A percentile compares a stretch with the other conserved stretches of the same genome.
Evolutionary conservation across 208 protist genomes (phyloP).

Genomic region (Wallacemonas sp.): DNA sequence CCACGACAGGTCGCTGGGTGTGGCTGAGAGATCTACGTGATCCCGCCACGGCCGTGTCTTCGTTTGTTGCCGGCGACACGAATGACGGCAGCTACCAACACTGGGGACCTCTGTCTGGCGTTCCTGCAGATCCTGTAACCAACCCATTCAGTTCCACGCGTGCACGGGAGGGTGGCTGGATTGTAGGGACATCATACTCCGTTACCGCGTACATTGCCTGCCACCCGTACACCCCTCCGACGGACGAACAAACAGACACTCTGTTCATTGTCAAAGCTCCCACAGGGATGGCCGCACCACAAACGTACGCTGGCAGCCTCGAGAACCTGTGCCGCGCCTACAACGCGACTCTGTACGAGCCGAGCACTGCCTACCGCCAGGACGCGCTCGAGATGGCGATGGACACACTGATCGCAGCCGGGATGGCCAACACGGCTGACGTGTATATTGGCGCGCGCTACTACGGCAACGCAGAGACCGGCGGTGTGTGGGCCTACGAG

Average conservation of each 20-base stretch:
- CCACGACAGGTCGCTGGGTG: background rate
- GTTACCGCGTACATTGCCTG: background rate
- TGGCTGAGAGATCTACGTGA: slow-evolving; percentile 2
- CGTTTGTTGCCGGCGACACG: slow-evolving; percentile 6
- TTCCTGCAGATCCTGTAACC: background rate
- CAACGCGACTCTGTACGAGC: slow-evolving; percentile 3
- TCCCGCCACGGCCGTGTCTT: background rate
- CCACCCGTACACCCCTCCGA: background rate
- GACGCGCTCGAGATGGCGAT: background rate
- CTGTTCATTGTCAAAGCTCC: slow-evolving; percentile 4
- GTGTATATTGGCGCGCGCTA: slow-evolving; percentile 14
- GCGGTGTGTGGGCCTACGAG: slow-evolving; percentile 1
- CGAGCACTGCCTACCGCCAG: background rate
- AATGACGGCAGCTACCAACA: slow-evolving; percentile 1
- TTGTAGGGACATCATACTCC: background rate
- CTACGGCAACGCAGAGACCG: background rate
- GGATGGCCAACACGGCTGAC: background rate
- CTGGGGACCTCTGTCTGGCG: background rate
- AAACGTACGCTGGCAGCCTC: slow-evolving; percentile 6
- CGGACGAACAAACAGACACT: background rate
- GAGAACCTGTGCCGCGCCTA: slow-evolving; percentile 5
- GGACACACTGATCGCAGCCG: background rate
- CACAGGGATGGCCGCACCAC: background rate
- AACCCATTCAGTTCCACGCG: background rate
- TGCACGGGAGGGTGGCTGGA: background rate